Conservation (phyloP, 2,329 filamentous ascomycete genomes). For the Claviceps paspali region DNA sequence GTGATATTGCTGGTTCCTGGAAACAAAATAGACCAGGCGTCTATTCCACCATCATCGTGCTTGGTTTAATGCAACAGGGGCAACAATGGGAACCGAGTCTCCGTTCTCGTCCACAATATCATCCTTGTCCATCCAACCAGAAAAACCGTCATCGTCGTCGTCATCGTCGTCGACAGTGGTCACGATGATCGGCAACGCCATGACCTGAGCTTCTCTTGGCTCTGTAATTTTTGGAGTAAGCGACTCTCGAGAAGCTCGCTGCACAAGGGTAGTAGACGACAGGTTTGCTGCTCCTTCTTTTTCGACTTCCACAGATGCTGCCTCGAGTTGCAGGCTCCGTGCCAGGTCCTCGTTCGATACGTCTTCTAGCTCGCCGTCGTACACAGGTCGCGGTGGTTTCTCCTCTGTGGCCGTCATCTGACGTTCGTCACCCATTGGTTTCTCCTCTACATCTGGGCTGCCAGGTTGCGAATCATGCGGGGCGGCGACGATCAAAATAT, state of each 20-base stretch:
- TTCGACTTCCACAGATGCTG: neutral
- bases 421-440: constrained; percentile 9
- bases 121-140: constrained; percentile 15
- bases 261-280: neutral
- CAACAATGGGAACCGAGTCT: neutral
- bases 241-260: neutral
- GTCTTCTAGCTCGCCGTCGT: constrained; percentile 1
- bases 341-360: neutral
- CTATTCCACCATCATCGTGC: neutral
- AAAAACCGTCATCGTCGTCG: constrained; percentile 11
- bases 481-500: constrained; percentile 48
- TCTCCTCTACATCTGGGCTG: constrained; percentile 30
- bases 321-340: neutral
- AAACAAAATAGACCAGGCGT: neutral
- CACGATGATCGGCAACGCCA: constrained; percentile 8
- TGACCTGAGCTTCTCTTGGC: constrained; percentile 3
- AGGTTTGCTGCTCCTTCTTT: neutral
- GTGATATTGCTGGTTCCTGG: neutral
- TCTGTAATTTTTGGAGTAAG: neutral
- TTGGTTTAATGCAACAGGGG: neutral
- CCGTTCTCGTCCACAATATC: neutral
- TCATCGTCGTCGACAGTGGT: constrained; percentile 7
- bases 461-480: constrained; percentile 46
- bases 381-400: constrained; percentile 2
- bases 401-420: constrained; percentile 6